phyloP scores from a whole-genome alignment of 495 filamentous ascomycete species.

The Parathielavia appendiculata region DNA sequence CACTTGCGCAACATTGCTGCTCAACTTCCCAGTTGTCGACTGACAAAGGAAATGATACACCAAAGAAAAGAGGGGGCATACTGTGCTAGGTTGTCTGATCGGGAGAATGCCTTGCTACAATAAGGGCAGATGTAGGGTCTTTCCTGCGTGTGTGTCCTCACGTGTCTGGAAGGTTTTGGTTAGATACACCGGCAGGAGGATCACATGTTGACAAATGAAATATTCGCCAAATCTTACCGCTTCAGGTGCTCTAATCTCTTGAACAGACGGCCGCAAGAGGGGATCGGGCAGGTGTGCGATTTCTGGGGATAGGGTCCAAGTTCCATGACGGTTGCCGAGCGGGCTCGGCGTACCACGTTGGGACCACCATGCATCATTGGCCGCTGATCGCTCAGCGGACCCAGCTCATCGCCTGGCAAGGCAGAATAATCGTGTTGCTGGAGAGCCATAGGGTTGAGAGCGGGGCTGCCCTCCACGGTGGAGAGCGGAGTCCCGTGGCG shows the following conservation, averaged over 20 bases:
- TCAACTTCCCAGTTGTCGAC: slow-evolving; percentile 20
- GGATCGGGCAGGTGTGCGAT: slow-evolving; percentile 97
- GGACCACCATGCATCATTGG: slow-evolving; percentile 57
- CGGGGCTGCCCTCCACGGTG: slow-evolving; percentile 70
- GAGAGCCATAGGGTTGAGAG: slow-evolving; percentile 60
- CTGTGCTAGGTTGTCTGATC: slow-evolving; percentile 98
- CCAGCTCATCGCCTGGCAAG: slow-evolving; percentile 59
- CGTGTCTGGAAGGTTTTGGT: slow-evolving; percentile 74
- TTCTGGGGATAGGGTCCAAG: slow-evolving; percentile 95
- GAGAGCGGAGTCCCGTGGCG: slow-evolving; percentile 83
- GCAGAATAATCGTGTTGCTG: slow-evolving; percentile 63
- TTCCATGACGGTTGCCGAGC: slow-evolving; percentile 95
- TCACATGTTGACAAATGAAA: slow-evolving; percentile 44
- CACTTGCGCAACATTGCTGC: slow-evolving; percentile 36
- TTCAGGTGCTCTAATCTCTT: slow-evolving; percentile 99
- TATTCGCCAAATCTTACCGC: slow-evolving; percentile 62
- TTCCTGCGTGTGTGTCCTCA: slow-evolving; percentile 98
- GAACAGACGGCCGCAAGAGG: slow-evolving; percentile 93
- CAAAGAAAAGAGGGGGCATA: slow-evolving; percentile 50
- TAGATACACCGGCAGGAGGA: slow-evolving; percentile 44
- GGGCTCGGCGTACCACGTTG: slow-evolving; percentile 78
- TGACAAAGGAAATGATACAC: slow-evolving; percentile 33
- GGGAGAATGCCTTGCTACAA: slow-evolving; percentile 97
- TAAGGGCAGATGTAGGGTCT: slow-evolving; percentile 94
- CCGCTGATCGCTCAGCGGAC: slow-evolving; percentile 56